These are phyloP conservation scores for Bromus sterilis DNA, from an alignment of 176 grass and related monocot species.

Conservation along the genomic window DNA sequence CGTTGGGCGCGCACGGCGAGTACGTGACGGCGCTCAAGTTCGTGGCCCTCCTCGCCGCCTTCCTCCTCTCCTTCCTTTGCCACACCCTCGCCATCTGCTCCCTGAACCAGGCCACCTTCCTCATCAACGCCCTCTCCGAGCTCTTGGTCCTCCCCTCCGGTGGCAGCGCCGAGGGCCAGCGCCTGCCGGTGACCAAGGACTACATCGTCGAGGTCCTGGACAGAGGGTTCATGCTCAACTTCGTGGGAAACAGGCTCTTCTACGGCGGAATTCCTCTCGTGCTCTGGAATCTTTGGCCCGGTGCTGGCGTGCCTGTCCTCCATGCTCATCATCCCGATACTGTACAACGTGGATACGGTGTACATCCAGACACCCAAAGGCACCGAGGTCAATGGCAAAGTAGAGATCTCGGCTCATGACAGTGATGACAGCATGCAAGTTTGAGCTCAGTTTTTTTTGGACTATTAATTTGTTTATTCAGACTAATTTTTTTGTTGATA, in stretches of 20 bases:
- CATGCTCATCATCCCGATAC: conserved; percentile 25
- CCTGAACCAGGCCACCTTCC: conserved; percentile 61
- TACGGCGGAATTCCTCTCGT: conserved; percentile 53
- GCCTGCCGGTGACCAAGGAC: conserved; percentile 11
- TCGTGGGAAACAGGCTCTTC: conserved; percentile 58
- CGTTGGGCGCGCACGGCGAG: conserved; percentile 63
- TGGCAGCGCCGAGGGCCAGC: not conserved
- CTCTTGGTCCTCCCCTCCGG: not conserved
- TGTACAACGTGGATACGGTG: conserved; percentile 58
- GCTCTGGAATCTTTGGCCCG: conserved; percentile 73
- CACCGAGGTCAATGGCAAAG: not conserved
- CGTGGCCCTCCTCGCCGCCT: conserved; percentile 34
- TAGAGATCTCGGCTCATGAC: not conserved
- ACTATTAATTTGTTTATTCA: too few species aligned
- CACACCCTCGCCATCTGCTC: conserved; percentile 67
- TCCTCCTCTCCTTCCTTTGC: conserved; percentile 77
- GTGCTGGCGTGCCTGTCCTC: conserved; percentile 51
- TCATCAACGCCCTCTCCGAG: conserved; percentile 43
- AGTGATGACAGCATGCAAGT: conserved; percentile 13
- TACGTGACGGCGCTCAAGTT: conserved; percentile 53
- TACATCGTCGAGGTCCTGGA: conserved; percentile 49
- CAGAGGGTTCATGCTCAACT: conserved; percentile 39
- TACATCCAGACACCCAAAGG: not conserved
- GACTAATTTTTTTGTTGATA: too few species aligned
- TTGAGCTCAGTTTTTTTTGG: not conserved